These are phyloP conservation scores for Globisporangium emineosum DNA, from an alignment of 352 stramenopile genomes.

Conservation along the genomic window DNA sequence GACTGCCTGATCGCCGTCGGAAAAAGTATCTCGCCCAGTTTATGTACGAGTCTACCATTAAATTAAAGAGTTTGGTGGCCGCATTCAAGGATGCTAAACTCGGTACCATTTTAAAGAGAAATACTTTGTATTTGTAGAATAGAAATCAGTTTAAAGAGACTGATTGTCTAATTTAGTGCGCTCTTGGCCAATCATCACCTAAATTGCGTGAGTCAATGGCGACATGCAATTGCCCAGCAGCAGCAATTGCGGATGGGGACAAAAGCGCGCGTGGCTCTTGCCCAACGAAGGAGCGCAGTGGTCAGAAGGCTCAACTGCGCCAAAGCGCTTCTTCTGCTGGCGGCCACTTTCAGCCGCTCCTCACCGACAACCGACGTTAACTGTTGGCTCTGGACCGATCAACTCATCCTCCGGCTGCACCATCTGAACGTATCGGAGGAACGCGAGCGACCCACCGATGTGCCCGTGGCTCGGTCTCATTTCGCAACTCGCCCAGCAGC, in stretches of 20 bases:
- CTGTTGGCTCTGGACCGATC: conserved; percentile 9
- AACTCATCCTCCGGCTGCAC: no score
- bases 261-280: conserved; percentile 4
- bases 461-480: conserved; percentile 3
- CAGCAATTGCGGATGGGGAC: conserved; percentile 2
- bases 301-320: conserved; percentile 34
- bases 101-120: neutral
- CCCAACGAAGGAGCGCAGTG: conserved; percentile 9
- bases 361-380: neutral
- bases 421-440: no score
- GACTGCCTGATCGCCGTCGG: neutral
- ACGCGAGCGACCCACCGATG: neutral
- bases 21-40: neutral
- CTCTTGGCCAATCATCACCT: neutral
- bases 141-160: neutral
- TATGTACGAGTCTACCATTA: neutral
- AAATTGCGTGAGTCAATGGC: neutral
- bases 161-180: neutral
- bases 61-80: neutral
- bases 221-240: no score
- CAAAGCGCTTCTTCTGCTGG: neutral
- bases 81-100: no score
- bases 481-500: neutral
- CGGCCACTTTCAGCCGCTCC: neutral
- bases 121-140: neutral